Evolutionary conservation across 2,329 filamentous ascomycete genomes (phyloP), one percentile per base, ranked within the genome.

Genomic region (Epichloe festucae): DNA sequence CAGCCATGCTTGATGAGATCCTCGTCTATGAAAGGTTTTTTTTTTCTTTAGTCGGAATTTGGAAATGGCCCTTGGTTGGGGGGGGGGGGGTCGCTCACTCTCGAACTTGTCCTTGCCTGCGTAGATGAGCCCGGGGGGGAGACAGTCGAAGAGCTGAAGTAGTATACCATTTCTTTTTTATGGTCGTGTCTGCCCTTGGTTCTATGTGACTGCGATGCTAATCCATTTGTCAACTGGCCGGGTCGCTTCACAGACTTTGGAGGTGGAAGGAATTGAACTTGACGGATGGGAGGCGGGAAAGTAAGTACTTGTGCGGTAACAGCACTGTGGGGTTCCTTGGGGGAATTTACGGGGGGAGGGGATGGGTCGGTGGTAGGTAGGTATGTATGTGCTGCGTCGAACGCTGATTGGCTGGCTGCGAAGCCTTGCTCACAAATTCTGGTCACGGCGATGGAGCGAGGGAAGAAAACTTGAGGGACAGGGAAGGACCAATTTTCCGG

Each of bases 71-170:
- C 1, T 6, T 6, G 23, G 6, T 8, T 2, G 6, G 23, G 23
- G 23, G 23, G 23, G 23, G 6, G 5, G 5, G 23, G 5, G 0
- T 1, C 2, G 60, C 84, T 64, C 76, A 96, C 93, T 98, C 75
- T 98, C 93, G 61, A 93, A 90, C 73, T 98, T 98, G 75, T 98
- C 93, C 70, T 97, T 98, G 69, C 93, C 93, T 54, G 96, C 89
- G 67, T 98, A 98, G 63, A 98, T 82, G 65, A 85, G 90, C 42
- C 89, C 91, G 35, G 89, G 67, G 12, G 40, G 23, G 23, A 12
- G 40, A 95, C 88, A 42, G 82, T 81, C 55, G 80, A 91, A 27
- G 91, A 97, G 1, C 83, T 93, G 68, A 93, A 97, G 69, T 97
- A 97, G 72, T 87, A 95, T 46, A 98, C 93, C 93, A 98, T 94